phyloP scores from a whole-genome alignment of 306 rosid genomes.

The Malus fusca region DNA sequence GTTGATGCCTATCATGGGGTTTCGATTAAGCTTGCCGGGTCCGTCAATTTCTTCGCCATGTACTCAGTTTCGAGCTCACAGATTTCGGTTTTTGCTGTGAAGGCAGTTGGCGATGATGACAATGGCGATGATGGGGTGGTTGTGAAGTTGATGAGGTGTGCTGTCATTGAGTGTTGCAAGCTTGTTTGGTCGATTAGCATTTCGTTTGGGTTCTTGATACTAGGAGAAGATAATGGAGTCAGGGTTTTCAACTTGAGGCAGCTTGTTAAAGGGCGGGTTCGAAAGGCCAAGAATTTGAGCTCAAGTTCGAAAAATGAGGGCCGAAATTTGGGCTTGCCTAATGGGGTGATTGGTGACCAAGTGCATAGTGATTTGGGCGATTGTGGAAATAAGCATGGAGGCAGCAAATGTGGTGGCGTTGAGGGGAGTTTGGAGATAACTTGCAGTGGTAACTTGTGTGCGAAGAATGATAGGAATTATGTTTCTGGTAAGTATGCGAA shows the following conservation, averaged over 20 bases:
- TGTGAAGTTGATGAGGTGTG: conserved; percentile 73
- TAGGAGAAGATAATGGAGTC: conserved; percentile 77
- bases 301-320: conserved; percentile 17
- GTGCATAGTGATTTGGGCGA: conserved; percentile 7
- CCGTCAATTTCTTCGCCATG: conserved; percentile 66
- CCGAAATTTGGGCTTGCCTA: conserved; percentile 21
- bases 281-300: conserved; percentile 21
- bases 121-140: conserved; percentile 26
- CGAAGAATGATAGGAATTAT: conserved; percentile 31
- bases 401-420: conserved; percentile 18
- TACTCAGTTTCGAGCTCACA: conserved; percentile 48
- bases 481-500: conserved; percentile 47
- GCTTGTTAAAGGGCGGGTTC: conserved; percentile 38
- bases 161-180: conserved; percentile 55
- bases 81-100: conserved; percentile 60
- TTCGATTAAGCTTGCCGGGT: conserved; percentile 52
- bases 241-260: conserved; percentile 57
- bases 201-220: conserved; percentile 53
- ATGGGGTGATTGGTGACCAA: conserved; percentile 35
- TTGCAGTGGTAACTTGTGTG: conserved; percentile 45
- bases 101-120: conserved; percentile 23
- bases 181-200: conserved; percentile 59
- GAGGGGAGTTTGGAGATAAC: conserved; percentile 24
- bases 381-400: conserved; percentile 20
- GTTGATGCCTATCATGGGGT: conserved; percentile 55